phyloP scores from a whole-genome alignment of 495 filamentous ascomycete genomes.

The Aspergillus sparsus region DNA sequence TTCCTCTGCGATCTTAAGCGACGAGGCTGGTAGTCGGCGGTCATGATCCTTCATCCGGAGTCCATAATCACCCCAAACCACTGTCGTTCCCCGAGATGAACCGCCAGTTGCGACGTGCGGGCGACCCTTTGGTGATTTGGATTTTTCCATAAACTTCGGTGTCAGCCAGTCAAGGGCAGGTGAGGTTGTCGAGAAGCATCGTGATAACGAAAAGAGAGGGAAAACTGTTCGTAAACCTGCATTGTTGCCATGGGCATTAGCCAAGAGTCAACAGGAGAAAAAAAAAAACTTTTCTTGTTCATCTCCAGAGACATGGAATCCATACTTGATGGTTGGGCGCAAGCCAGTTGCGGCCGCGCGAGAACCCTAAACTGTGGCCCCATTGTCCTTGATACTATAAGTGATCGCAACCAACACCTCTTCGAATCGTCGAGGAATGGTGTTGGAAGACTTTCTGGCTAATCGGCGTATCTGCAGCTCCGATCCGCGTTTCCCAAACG shows the following conservation, averaged over 20 bases:
- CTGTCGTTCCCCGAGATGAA: slow-evolving; percentile 86
- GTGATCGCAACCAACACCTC: slow-evolving; percentile 18
- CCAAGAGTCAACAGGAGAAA: slow-evolving; percentile 3
- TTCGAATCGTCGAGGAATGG: slow-evolving; percentile 4
- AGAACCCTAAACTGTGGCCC: slow-evolving; percentile 42
- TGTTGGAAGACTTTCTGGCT: slow-evolving; percentile 25
- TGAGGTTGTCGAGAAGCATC: slow-evolving; percentile 75
- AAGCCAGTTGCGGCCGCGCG: slow-evolving; percentile 39
- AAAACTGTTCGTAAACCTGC: slow-evolving; percentile 36
- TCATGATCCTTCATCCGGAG: slow-evolving; percentile 92
- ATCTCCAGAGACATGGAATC: background rate
- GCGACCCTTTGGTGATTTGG: slow-evolving; percentile 88
- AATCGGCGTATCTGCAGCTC: slow-evolving; percentile 40
- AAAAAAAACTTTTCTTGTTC: slow-evolving; percentile 9
- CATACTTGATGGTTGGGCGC: slow-evolving; percentile 42
- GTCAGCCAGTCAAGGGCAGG: slow-evolving; percentile 71
- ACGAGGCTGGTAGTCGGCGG: slow-evolving; percentile 81
- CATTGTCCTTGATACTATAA: slow-evolving; percentile 30
- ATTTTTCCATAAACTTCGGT: slow-evolving; percentile 70
- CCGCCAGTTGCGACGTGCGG: slow-evolving; percentile 88
- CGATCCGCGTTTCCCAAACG: slow-evolving; percentile 28
- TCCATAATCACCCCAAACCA: slow-evolving; percentile 95
- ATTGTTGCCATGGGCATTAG: slow-evolving; percentile 25
- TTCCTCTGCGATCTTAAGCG: slow-evolving; percentile 86
- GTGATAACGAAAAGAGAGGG: slow-evolving; percentile 40